Conservation (phyloP, 805 yeast species). For the Pichia rugopelliculosa region DNA sequence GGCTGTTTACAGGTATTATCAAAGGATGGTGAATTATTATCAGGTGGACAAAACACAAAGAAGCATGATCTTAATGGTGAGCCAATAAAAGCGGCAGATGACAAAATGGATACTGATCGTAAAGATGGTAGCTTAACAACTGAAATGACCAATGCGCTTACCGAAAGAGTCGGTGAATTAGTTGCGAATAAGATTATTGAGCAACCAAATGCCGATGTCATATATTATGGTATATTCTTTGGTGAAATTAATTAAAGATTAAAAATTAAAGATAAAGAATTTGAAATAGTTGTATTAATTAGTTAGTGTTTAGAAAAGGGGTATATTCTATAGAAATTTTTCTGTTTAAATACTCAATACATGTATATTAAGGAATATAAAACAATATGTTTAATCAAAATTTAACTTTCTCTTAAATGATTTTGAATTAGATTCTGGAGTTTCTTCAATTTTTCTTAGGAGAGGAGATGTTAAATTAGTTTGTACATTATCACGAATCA, state of each 20-base stretch:
- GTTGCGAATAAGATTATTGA: conserved; percentile 44
- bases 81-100: conserved; percentile 28
- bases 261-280: not conserved
- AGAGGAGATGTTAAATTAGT: not conserved
- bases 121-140: conserved; percentile 20
- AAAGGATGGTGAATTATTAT: conserved; percentile 24
- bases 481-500: not conserved
- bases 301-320: conserved; percentile 1
- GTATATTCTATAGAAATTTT: not conserved
- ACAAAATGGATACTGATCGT: conserved; percentile 23
- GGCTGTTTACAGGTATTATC: conserved; percentile 48
- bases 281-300: not conserved
- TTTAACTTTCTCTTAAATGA: conserved; percentile 17
- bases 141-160: conserved; percentile 35
- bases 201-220: conserved; percentile 41
- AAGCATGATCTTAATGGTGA: conserved; percentile 12
- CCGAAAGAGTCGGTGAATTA: conserved; percentile 52
- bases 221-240: conserved; percentile 62
- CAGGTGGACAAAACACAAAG: not conserved
- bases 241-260: conserved; percentile 39
- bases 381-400: conserved; percentile 12
- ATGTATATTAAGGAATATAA: not conserved
- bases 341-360: not conserved
- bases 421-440: conserved; percentile 3
- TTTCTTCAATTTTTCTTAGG: not conserved